These are phyloP conservation scores for Acacia pycnantha DNA, from an alignment of 331 rosid genomes.

Conservation along the genomic window DNA sequence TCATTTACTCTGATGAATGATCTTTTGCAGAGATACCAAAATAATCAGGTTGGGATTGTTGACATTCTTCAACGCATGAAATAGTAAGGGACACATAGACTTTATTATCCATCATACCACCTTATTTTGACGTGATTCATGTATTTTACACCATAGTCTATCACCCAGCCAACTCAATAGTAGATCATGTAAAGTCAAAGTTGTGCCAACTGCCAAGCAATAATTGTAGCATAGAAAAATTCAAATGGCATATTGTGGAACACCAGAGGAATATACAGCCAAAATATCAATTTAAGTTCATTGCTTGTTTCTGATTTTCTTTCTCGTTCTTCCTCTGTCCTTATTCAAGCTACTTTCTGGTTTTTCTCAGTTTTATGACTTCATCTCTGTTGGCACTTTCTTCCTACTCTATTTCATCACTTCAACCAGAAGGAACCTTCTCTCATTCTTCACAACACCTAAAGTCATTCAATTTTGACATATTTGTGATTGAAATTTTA, in stretches of 20 bases:
- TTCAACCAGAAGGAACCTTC: neutral
- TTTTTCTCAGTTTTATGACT: neutral
- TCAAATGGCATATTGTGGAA: neutral
- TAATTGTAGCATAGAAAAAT: neutral
- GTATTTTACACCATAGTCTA: neutral
- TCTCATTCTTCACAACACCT: neutral
- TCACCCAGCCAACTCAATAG: neutral
- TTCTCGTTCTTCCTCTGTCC: neutral
- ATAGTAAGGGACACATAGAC: neutral
- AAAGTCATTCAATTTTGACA: neutral
- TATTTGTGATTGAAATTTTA: neutral
- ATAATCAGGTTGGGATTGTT: neutral
- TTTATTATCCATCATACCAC: neutral
- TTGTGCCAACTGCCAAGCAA: neutral
- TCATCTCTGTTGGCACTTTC: neutral
- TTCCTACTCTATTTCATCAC: neutral
- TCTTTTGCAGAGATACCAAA: neutral
- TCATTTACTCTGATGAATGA: neutral
- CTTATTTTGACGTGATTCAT: neutral
- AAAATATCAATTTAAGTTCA: neutral
- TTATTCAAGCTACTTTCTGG: neutral
- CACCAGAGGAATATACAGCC: neutral
- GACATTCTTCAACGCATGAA: neutral
- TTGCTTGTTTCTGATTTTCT: neutral
- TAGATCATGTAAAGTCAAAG: neutral